These are phyloP conservation scores for Pholiota molesta DNA, from an alignment of 768 basidiomycete genomes.

Conservation along the genomic window DNA sequence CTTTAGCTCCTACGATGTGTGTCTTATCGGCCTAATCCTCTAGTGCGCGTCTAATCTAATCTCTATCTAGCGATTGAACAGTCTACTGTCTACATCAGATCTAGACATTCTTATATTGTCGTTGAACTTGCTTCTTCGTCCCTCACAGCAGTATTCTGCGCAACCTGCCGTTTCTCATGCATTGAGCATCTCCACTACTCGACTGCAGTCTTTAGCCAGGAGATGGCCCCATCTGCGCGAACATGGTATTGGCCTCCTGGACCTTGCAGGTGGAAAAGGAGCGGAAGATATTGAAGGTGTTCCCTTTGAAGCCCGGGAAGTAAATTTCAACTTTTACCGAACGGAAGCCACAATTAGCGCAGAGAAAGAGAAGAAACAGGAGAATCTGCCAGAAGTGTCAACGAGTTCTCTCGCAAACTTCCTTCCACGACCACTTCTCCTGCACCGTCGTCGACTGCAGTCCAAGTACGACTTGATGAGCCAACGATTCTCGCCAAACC, in stretches of 20 bases:
- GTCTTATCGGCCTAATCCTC: conserved; percentile 32
- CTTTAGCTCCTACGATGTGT: conserved; percentile 94
- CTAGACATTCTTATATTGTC: conserved; percentile 84
- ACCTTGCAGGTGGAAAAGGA: conserved; percentile 64
- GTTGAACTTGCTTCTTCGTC: conserved; percentile 85
- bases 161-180: conserved; percentile 84
- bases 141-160: conserved; percentile 92
- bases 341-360: conserved; percentile 44
- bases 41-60: conserved; percentile 12
- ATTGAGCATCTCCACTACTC: conserved; percentile 79
- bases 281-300: conserved; percentile 58
- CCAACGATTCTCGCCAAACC: conserved; percentile 60
- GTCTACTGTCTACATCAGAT: conserved; percentile 86
- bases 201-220: conserved; percentile 81
- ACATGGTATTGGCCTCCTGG: conserved; percentile 73
- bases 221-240: conserved; percentile 86
- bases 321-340: conserved; percentile 81
- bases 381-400: conserved; percentile 47
- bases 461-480: conserved; percentile 65
- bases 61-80: conserved; percentile 75
- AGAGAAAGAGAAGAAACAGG: conserved; percentile 50
- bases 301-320: conserved; percentile 75
- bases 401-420: conserved; percentile 48
- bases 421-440: conserved; percentile 28
- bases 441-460: conserved; percentile 48